Evolutionary conservation across 1,284 basidiomycete species (phyloP), one percentile per base, ranked within the genome.

Genomic region (Cutaneotrichosporon sp.): DNA sequence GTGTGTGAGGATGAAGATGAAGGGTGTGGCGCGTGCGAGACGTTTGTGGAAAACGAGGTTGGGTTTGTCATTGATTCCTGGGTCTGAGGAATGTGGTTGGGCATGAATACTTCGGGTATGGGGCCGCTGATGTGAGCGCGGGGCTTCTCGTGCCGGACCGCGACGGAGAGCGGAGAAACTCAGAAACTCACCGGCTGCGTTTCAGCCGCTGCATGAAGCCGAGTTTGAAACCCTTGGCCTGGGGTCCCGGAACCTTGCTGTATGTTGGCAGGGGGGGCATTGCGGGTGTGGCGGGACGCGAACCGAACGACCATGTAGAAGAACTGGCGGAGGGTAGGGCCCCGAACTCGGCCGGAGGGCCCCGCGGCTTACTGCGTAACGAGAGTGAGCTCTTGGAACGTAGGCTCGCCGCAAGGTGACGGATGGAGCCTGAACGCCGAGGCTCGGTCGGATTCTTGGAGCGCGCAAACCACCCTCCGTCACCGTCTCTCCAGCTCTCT

Each of bases 301-400:
- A 30, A 8, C 31, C 51, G 31, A 53, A 53, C 16, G 51, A 53
- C 51, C 51, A 53, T 5, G 51, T 53, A 14, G 51, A 53, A 5
- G 31, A 34, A 16, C n/a, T 18, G 2, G 51, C 51, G 4, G 51
- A 53, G 31, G 31, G 30, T 18, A 31, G 13, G 51, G 18, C 9
- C 18, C 30, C 51, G 1, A 31, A 26, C 50, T 52, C 50, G 22
- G 22, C 50, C 11, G 30, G 18, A 4, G 49, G 26, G 22, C 10
- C 21, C 14, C 14, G 49, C 22, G 10, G 32, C 34, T 56, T 56
- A 13, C 30, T 9, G 8, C 30, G 51, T 16, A 32, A 16, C 11
- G 26, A 31, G 51, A 31, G 26, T 4, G 30, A 31, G 21, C 21
- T 26, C 31, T 53, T 53, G 42, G 42, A 46, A 18, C 42, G 42